Percentiles rank a stretch among this genome's conserved stretches.
These are phyloP conservation scores for Fagopyrum esculentum DNA, from an alignment of 148 eudicot species.

Conservation along the genomic window DNA sequence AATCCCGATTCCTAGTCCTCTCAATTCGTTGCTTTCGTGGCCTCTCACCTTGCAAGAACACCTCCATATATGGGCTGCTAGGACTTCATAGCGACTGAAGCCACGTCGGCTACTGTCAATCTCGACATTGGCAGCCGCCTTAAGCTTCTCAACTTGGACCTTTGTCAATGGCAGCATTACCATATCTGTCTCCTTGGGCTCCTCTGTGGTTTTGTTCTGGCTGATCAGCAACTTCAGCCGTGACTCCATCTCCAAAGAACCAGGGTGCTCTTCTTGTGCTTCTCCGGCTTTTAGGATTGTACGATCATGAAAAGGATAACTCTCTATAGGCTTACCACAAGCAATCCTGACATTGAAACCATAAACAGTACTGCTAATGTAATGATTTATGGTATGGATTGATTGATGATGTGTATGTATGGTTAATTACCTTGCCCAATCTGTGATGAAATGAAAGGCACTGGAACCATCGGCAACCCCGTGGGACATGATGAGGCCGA, in stretches of 20 bases:
- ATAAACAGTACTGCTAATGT: too few species aligned
- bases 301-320: conserved; percentile 9
- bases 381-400: too few species aligned
- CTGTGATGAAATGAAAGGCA: conserved; percentile 1
- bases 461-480: conserved; percentile 7
- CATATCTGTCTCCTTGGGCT: conserved; percentile 1
- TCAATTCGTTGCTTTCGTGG: conserved; percentile 19
- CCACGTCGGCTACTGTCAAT: conserved; percentile 20
- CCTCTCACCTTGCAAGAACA: conserved; percentile 33
- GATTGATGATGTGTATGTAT: too few species aligned
- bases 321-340: background rate
- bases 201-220: background rate
- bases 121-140: conserved; percentile 20
- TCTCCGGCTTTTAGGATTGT: conserved; percentile 1
- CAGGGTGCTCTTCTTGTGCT: background rate
- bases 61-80: conserved; percentile 45
- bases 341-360: background rate
- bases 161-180: conserved; percentile 20
- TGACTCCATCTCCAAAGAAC: background rate
- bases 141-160: conserved; percentile 26
- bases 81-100: conserved; percentile 26
- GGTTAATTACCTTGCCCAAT: background rate
- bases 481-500: conserved; percentile 11
- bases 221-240: background rate
- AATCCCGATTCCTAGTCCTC: conserved; percentile 20